phyloP scores from a whole-genome alignment of 306 rosid genomes.

The Prinsepia uniflora region DNA sequence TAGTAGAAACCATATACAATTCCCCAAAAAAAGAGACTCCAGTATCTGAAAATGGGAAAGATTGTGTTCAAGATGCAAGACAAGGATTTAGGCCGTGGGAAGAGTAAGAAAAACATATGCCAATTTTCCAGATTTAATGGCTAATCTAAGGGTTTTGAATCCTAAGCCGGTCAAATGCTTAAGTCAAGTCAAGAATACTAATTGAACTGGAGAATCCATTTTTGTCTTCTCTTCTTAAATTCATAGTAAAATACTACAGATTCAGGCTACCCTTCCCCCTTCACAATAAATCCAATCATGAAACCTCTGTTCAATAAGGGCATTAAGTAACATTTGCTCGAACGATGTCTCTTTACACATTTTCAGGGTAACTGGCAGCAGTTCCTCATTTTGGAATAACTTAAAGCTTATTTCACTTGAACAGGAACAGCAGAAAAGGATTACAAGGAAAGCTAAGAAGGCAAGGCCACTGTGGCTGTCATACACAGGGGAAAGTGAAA shows the following conservation, averaged over 20 bases:
- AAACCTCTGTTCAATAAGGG: not conserved
- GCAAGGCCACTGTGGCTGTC: too few relatives aligned
- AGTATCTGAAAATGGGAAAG: not conserved
- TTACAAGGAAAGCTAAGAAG: not conserved
- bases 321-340: not conserved
- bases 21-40: not conserved
- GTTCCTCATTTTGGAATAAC: not conserved
- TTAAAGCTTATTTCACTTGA: not conserved
- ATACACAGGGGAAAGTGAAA: not conserved
- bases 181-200: too few relatives aligned
- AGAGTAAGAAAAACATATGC: not conserved
- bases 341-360: not conserved
- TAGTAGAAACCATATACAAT: not conserved
- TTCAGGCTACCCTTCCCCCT: not conserved
- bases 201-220: not conserved
- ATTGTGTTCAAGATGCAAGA: not conserved
- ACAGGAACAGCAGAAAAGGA: not conserved
- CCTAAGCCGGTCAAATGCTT: not conserved
- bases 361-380: not conserved
- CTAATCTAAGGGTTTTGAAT: not conserved
- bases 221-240: not conserved
- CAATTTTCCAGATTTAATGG: not conserved
- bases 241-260: not conserved
- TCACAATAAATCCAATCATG: not conserved
- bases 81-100: not conserved